Evolutionary conservation across 1,139 yeast genomes (phyloP), one percentile per base, ranked within the genome.

Genomic region (Sugiyamaella pinicola): DNA sequence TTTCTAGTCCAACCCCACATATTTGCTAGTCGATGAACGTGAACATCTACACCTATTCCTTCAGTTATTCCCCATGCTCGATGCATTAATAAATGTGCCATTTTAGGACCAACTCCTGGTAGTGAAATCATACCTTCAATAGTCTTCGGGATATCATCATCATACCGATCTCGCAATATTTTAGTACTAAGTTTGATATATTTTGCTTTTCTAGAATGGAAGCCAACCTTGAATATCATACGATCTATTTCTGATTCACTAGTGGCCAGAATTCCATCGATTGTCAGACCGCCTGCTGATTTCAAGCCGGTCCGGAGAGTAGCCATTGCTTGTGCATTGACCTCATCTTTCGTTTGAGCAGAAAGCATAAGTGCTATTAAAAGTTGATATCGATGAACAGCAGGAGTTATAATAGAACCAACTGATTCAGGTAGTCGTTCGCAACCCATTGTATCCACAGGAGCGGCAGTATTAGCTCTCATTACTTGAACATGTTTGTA

Each of bases 91-190:
- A 91, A 70, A 66, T 81, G 86, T 0, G 96, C 96, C 98, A 91
- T 91, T 67, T 91, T 91, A 9, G 96, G 96, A 0, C 99, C 99
- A 1, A 91, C 96, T 0, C 99, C 99, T 0, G 97, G 97, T 34
- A 91, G 70, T 0, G 78, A 70, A 2, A 81, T 76, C 54, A 90
- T 75, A 1, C 85, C 91, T 8, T 79, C 82, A 10, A 89, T 78
- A 0, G 84, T 82, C 13, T 78, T 70, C 1, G 74, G 74, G 1
- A 91, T 78, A 63, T 90, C 97, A 7, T 84, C 84, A 17, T 74
- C 70, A 64, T 77, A 82, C 15, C 78, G 64, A 2, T 77, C 78
- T 3, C 68, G 63, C 4, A 91, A 61, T 4, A 86, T 73, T 47
- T 72, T 73, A 17, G 87, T 81, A 0, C 93, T 75, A 57, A 77